phyloP scores from a whole-genome alignment of 164 flowering plant genomes.

The Warburgia ugandensis region DNA sequence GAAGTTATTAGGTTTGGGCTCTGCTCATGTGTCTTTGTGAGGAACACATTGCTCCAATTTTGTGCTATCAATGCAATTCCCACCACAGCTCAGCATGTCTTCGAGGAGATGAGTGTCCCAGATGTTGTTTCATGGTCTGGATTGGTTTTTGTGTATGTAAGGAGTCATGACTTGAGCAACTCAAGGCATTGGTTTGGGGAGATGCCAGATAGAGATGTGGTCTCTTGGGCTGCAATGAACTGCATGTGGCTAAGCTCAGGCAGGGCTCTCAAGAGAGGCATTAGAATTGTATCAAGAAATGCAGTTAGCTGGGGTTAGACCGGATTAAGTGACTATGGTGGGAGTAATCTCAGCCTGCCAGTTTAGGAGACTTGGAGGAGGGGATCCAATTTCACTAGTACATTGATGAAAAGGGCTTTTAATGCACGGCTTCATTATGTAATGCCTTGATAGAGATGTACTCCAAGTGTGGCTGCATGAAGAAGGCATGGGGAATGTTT shows the following conservation, averaged over 20 bases:
- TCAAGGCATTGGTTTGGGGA: slow-evolving; percentile 14
- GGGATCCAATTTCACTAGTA: slow-evolving; percentile 22
- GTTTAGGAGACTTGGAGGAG: slow-evolving; percentile 20
- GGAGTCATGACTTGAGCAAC: slow-evolving; percentile 7
- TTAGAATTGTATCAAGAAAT: slow-evolving; percentile 22
- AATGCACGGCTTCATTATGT: slow-evolving; percentile 45
- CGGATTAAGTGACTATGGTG: slow-evolving; percentile 32
- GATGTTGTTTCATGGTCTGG: slow-evolving; percentile 34
- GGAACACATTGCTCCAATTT: slow-evolving; percentile 19
- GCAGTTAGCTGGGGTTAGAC: slow-evolving; percentile 16
- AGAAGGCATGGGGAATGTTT: slow-evolving; percentile 32
- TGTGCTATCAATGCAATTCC: slow-evolving; percentile 13
- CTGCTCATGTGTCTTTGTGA: slow-evolving; percentile 13
- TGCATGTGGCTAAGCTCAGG: slow-evolving; percentile 18
- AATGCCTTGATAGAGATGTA: slow-evolving; percentile 44
- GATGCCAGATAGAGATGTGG: slow-evolving; percentile 32
- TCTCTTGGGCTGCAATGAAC: slow-evolving; percentile 30
- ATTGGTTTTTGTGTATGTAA: slow-evolving; percentile 21
- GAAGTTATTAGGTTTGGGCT: slow-evolving; percentile 22
- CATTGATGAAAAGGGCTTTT: slow-evolving; percentile 23
- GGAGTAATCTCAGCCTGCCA: slow-evolving; percentile 21
- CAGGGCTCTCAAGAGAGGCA: slow-evolving; percentile 18
- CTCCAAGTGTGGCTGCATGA: slow-evolving; percentile 39
- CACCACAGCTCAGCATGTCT: slow-evolving; percentile 12
- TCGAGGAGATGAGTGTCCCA: slow-evolving; percentile 16